A percentile compares a stretch with the other conserved stretches of the same genome.
phyloP scores from a whole-genome alignment of 768 basidiomycete species.

The Amanita pseudoporphyria region DNA sequence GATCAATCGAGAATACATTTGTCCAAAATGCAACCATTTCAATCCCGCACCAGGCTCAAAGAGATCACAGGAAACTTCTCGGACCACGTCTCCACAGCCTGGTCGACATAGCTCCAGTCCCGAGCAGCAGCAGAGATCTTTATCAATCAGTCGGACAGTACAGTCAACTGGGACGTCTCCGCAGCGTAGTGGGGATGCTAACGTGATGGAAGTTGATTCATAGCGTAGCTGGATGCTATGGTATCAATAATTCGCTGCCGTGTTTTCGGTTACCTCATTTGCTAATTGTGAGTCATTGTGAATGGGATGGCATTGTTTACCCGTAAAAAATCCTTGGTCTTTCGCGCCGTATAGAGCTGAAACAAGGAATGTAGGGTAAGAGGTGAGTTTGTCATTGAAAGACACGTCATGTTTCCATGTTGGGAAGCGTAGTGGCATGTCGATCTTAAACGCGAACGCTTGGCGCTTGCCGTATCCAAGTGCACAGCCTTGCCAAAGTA shows the following conservation, averaged over 20 bases:
- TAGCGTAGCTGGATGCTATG: conserved; percentile 7
- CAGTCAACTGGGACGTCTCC: conserved; percentile 11
- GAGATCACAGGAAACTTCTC: conserved; percentile 14
- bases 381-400: not conserved
- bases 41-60: conserved; percentile 44
- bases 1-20: conserved; percentile 60
- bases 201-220: conserved; percentile 22
- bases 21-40: conserved; percentile 80
- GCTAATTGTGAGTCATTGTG: not conserved
- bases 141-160: conserved; percentile 3
- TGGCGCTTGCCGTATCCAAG: not conserved
- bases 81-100: conserved; percentile 6
- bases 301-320: not conserved
- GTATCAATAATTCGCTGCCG: conserved; percentile 2
- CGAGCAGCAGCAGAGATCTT: not conserved
- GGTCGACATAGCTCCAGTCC: conserved; percentile 1
- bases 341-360: not conserved
- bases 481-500: not conserved
- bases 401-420: not conserved
- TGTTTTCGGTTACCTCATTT: not conserved
- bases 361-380: not conserved
- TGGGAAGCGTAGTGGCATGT: not conserved
- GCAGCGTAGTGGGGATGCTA: conserved; percentile 14
- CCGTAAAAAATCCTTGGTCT: not conserved
- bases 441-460: not conserved